These are phyloP conservation scores for Cucurbita ficifolia DNA, from an alignment of 306 rosid genomes.

Conservation along the genomic window DNA sequence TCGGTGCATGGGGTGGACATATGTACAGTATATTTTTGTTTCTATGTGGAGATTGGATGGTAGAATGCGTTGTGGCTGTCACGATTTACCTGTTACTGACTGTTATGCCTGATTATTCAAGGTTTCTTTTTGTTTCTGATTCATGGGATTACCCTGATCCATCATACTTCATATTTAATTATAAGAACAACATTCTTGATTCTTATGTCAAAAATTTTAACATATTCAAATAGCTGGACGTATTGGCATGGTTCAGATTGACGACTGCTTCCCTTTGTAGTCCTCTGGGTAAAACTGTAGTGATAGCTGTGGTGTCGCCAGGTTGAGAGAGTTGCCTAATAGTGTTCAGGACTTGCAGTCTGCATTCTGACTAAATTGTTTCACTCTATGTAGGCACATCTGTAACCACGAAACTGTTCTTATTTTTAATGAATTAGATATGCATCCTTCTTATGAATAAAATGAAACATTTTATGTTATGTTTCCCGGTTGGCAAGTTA, in stretches of 20 bases:
- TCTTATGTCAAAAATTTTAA: slow-evolving; percentile 13
- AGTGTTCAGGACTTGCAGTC: background rate
- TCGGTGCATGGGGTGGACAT: slow-evolving; percentile 20
- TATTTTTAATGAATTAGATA: background rate
- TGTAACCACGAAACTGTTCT: background rate
- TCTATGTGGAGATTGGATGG: slow-evolving; percentile 25
- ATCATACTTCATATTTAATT: slow-evolving; percentile 5
- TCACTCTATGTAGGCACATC: background rate
- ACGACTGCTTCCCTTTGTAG: background rate
- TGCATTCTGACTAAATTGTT: background rate
- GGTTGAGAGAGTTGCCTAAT: background rate
- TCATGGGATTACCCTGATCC: slow-evolving; percentile 18
- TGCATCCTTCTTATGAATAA: background rate
- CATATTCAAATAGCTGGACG: background rate
- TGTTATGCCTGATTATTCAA: slow-evolving; percentile 33
- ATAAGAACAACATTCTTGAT: slow-evolving; percentile 18
- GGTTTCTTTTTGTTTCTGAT: slow-evolving; percentile 26
- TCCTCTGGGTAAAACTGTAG: background rate
- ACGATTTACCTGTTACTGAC: slow-evolving; percentile 32
- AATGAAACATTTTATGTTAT: background rate
- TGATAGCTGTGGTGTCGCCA: background rate
- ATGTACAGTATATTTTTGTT: slow-evolving; percentile 84
- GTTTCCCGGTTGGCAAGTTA: background rate
- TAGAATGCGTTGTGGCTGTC: slow-evolving; percentile 33
- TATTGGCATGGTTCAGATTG: background rate